Percentiles rank a stretch among this genome's conserved stretches.
phyloP scores from a whole-genome alignment of 2,329 filamentous ascomycete species.

The Drechslerella stenobrocha region DNA sequence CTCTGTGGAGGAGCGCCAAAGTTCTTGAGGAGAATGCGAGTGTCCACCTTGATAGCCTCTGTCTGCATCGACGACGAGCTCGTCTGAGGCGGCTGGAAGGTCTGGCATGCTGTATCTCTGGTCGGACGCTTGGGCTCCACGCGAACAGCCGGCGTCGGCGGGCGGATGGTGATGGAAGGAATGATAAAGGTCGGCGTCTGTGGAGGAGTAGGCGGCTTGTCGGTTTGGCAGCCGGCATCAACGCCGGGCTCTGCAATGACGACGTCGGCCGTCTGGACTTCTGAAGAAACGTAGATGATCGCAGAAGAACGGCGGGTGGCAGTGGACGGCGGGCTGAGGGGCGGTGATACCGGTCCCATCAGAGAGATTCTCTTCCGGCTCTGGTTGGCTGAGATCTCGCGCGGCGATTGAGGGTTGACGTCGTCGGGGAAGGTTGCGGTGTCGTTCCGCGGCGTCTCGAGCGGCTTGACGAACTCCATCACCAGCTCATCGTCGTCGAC shows the following conservation, averaged over 20 bases:
- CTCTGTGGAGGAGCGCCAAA: constrained; percentile 18
- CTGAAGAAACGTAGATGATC: constrained; percentile 38
- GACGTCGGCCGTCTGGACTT: constrained; percentile 30
- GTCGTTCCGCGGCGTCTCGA: constrained; percentile 52
- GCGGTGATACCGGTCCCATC: constrained; percentile 53
- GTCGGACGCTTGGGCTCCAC: constrained; percentile 65
- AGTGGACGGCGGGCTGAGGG: constrained; percentile 41
- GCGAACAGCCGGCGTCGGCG: constrained; percentile 75
- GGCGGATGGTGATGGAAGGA: constrained; percentile 88
- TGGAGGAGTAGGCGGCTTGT: constrained; percentile 54
- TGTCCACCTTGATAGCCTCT: constrained; percentile 83
- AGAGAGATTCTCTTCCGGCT: constrained; percentile 69
- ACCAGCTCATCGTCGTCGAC: constrained; percentile 27
- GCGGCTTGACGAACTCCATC: constrained; percentile 55
- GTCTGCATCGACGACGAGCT: constrained; percentile 74
- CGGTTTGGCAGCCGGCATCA: constrained; percentile 39
- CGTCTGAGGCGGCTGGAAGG: constrained; percentile 62
- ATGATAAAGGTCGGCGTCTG: constrained; percentile 62
- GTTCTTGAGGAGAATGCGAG: constrained; percentile 42
- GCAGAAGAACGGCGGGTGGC: constrained; percentile 42
- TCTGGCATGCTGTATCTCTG: constrained; percentile 83
- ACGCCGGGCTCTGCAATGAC: constrained; percentile 31
- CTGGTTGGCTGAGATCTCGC: constrained; percentile 73
- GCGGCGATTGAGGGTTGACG: constrained; percentile 60
- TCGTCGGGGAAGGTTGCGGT: constrained; percentile 53